Base-by-base conservation (phyloP, 2,329 filamentous ascomycete genomes). In the Hymenoscyphus fraxineus region DNA sequence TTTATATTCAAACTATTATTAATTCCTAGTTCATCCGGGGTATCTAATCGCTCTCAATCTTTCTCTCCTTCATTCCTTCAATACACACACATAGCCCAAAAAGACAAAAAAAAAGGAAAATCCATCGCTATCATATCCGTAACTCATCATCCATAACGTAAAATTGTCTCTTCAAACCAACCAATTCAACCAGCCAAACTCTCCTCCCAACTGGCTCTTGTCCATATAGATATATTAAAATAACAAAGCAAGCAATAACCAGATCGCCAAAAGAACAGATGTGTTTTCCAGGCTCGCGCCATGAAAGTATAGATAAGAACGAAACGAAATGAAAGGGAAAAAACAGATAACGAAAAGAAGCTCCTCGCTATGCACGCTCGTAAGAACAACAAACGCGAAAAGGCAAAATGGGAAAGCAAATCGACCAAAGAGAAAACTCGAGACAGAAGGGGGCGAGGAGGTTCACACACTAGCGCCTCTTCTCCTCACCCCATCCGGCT, bases 381-480 rank as follows among this genome's bases (percentile, higher is more conserved):
- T 54, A 54, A 27, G 54, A 47, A 57, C 22, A 51, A 58, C 27
- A 58, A 55, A 54, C 38, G 44, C 35, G 31, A 38, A 51, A 22
- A 13, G 16, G 10, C 27, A 59, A 9, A 44, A 27, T 27, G 1
- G 44, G 7, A 22, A 54, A 54, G 2, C 9, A 54, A 13, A 27
- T 5, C 10, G 1, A 27, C 6, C 19, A 22, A 47, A 27, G 13
- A 38, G 10, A n/a, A 32, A 15, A 55, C 5, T 22, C 47, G 16
- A 31, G 15, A 57, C 2, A 31, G 32, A 27, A 9, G 55, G 32
- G 55, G 35, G 31, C 10, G 15, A 32, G 16, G 16, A 19, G 16
- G 22, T 13, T 41, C 64, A 75, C n/a, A 74, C 67, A 66, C 70
- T 72, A 19, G 67, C 68, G 2, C 68, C 70, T 59, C 73, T 67